A percentile compares a stretch with the other conserved stretches of the same genome.
Conservation (phyloP, 345 rosid species). For the Clarkia xantiana region DNA sequence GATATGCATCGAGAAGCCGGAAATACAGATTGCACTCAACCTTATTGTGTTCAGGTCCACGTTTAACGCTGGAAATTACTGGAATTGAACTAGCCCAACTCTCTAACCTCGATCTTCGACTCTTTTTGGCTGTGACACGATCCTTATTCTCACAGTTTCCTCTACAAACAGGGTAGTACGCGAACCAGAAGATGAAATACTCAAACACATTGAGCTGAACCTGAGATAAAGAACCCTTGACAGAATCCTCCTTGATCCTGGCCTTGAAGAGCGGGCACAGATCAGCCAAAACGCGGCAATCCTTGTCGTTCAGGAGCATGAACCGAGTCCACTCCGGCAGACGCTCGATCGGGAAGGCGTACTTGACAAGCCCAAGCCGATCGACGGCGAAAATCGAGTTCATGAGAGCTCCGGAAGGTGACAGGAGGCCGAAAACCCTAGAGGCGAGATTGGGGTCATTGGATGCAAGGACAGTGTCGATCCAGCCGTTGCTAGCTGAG, state of each 20-base stretch:
- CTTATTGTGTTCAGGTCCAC: conserved; percentile 31
- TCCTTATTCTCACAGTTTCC: conserved; percentile 37
- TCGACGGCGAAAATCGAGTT: conserved; percentile 62
- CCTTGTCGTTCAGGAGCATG: conserved; percentile 36
- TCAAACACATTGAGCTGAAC: conserved; percentile 66
- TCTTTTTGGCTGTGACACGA: conserved; percentile 22
- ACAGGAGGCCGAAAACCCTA: conserved; percentile 39
- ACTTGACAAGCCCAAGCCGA: conserved; percentile 53
- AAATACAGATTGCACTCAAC: conserved; percentile 48
- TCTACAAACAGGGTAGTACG: conserved; percentile 74
- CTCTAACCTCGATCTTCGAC: conserved; percentile 37
- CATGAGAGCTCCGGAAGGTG: conserved; percentile 43
- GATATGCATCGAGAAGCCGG: conserved; percentile 54
- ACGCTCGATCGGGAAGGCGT: conserved; percentile 69
- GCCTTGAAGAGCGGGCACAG: conserved; percentile 50
- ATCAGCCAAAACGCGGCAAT: conserved; percentile 28
- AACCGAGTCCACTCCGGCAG: conserved; percentile 62
- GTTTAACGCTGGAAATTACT: conserved; percentile 41
- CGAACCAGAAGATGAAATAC: conserved; percentile 86
- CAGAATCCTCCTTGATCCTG: conserved; percentile 43
- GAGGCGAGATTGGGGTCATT: conserved; percentile 32
- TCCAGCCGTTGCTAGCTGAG: conserved; percentile 31
- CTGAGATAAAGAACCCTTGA: conserved; percentile 36
- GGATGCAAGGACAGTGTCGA: conserved; percentile 37
- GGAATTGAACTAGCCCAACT: conserved; percentile 52